phyloP scores from a whole-genome alignment of 371 early-diverging fungal genomes.

The Rhizopus microsporus region DNA sequence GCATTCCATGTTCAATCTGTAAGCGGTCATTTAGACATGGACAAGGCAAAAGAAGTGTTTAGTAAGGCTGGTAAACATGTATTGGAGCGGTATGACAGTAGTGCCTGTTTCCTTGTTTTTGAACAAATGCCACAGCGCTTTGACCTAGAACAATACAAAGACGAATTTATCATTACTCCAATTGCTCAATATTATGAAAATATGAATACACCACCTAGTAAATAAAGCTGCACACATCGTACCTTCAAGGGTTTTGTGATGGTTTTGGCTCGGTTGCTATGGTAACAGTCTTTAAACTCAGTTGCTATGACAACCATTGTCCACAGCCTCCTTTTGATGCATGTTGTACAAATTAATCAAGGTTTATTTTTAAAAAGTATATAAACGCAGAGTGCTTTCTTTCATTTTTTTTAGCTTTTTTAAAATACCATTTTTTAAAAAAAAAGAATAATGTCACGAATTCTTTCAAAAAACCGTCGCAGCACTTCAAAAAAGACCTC shows the following conservation, averaged over 20 bases:
- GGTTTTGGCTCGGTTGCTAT: not conserved
- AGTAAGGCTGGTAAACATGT: slow-evolving; percentile 27
- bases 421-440: too few relatives aligned
- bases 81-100: slow-evolving; percentile 24
- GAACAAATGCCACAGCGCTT: slow-evolving; percentile 23
- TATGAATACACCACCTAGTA: not conserved
- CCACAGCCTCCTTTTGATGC: not conserved
- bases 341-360: not conserved
- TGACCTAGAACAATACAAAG: slow-evolving; percentile 7
- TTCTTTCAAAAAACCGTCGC: too few relatives aligned
- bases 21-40: slow-evolving; percentile 4
- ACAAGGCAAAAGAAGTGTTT: slow-evolving; percentile 13
- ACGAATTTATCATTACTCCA: slow-evolving; percentile 10
- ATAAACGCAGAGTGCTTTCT: not conserved
- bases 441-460: too few relatives aligned
- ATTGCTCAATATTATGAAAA: slow-evolving; percentile 7
- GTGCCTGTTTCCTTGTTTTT: slow-evolving; percentile 35
- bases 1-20: slow-evolving; percentile 16
- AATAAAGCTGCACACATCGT: not conserved
- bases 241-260: too few relatives aligned
- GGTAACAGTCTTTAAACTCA: not conserved
- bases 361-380: too few relatives aligned
- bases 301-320: not conserved
- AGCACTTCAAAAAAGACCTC: too few relatives aligned
- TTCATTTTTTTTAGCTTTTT: too few relatives aligned